Conservation (phyloP, 768 basidiomycete species). For the Imleria badia region DNA sequence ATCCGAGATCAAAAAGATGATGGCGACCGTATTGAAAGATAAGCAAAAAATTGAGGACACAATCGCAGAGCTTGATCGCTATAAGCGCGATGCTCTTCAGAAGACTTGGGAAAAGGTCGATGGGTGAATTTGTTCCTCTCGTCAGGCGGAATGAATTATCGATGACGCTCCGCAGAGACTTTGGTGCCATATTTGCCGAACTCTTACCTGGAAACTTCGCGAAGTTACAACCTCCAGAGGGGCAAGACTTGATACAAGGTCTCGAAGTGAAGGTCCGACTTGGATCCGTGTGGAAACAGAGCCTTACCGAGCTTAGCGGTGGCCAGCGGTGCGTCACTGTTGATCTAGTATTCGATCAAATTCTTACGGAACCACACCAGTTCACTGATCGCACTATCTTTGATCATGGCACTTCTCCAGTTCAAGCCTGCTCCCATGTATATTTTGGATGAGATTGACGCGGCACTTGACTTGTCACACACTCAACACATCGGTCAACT, state of each 20-base stretch:
- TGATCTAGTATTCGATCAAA: background rate
- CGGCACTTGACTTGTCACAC: slow-evolving; percentile 92
- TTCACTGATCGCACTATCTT: slow-evolving; percentile 93
- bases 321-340: slow-evolving; percentile 76
- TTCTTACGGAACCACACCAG: slow-evolving; percentile 39
- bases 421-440: slow-evolving; percentile 99
- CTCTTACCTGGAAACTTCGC: slow-evolving; percentile 95
- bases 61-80: slow-evolving; percentile 87
- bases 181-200: slow-evolving; percentile 95
- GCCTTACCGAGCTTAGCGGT: slow-evolving; percentile 94
- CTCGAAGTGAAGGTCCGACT: slow-evolving; percentile 97
- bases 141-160: background rate
- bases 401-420: slow-evolving; percentile 98
- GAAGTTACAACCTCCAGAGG: slow-evolving; percentile 91
- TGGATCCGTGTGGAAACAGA: slow-evolving; percentile 96
- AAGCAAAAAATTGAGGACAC: slow-evolving; percentile 95
- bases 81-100: slow-evolving; percentile 90
- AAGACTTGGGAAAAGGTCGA: slow-evolving; percentile 98
- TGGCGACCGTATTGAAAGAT: slow-evolving; percentile 84
- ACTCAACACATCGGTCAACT: slow-evolving; percentile 97
- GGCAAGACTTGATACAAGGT: slow-evolving; percentile 90
- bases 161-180: slow-evolving; percentile 59
- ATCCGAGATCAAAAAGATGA: slow-evolving; percentile 79
- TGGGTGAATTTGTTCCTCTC: slow-evolving; percentile 48
- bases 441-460: slow-evolving; percentile 98